These are phyloP conservation scores for Monilinia fructigena DNA, from an alignment of 2,329 filamentous ascomycete genomes.

Conservation along the genomic window DNA sequence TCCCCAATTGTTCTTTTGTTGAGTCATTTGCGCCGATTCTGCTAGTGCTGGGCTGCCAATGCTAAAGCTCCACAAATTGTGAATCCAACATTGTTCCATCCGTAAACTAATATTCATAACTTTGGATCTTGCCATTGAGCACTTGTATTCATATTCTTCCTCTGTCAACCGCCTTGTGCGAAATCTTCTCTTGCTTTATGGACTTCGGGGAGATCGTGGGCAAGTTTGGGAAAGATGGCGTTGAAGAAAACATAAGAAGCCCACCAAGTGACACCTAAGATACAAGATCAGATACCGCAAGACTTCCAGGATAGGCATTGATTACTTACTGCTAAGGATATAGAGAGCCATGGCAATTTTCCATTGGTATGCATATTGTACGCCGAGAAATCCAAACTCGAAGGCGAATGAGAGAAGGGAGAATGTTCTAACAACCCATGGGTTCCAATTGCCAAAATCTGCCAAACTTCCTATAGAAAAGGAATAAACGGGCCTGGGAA, in stretches of 20 bases:
- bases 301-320: neutral
- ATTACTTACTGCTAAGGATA: slow-evolving; percentile 37
- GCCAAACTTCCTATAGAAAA: slow-evolving; percentile 37
- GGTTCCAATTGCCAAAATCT: slow-evolving; percentile 40
- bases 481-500: slow-evolving; percentile 35
- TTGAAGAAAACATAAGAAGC: slow-evolving; percentile 41
- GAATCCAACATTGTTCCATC: slow-evolving; percentile 39
- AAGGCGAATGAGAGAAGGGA: slow-evolving; percentile 37
- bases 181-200: slow-evolving; percentile 32
- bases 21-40: slow-evolving; percentile 35
- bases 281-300: neutral
- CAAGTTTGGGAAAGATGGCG: slow-evolving; percentile 39
- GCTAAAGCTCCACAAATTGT: slow-evolving; percentile 35
- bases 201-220: slow-evolving; percentile 38
- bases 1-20: slow-evolving; percentile 37
- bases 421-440: slow-evolving; percentile 38
- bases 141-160: slow-evolving; percentile 34
- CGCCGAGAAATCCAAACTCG: slow-evolving; percentile 39
- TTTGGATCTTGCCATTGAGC: slow-evolving; percentile 37
- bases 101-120: slow-evolving; percentile 40
- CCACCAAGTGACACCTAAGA: slow-evolving; percentile 37
- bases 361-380: slow-evolving; percentile 35
- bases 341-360: slow-evolving; percentile 38
- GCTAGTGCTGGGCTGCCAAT: slow-evolving; percentile 34
- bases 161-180: slow-evolving; percentile 33